Base-by-base conservation (phyloP, 352 stramenopile species). In the Bremia lactucae region DNA sequence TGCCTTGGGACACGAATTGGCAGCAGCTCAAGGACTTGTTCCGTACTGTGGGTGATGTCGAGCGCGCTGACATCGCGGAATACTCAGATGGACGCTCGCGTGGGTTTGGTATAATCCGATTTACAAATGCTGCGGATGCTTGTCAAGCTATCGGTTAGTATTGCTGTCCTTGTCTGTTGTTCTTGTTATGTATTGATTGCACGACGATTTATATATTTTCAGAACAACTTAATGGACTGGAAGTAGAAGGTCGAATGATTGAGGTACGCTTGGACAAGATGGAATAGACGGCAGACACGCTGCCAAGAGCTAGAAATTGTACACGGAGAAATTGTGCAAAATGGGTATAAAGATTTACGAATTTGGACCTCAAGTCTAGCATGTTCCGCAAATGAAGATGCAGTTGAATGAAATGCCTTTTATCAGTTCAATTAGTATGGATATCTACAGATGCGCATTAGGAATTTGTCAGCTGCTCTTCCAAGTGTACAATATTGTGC, bases 101-200 rank as follows among this genome's bases (percentile, higher is more conserved):
- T 31, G 75, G 78, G 4, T 88, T 85, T 36, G 78, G 72, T 8
- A 69, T 86, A 36, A 70, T 91, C 47, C 65, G 70, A 26, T 87
- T 77, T 47, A 58, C 59, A 19, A 72, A 59, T 18, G 29, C 62
- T n/a, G 40, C 62, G 3, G 60, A 86, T 15, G 72, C 72, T 13
- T 57, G 43, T 22, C 48, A 66, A 58, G 76, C 74, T 4, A 88
- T 91, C 24, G 70, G 78, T 88, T 47, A 48, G 72, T 52, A 7
- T n/a, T n/a, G n/a, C n/a, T n/a, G 9, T 18, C 46, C n/a, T 11
- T 56, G 11, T 38, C 1, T 1, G 3, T 35, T 1, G 6, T 2
- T 7, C 13, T 29, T 15, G 28, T 33, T 6, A 13, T 33, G 4
- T 33, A 15, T 4, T n/a, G 11, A 33, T n/a, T 13, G 3, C 11